These are phyloP conservation scores for Cutaneotrichosporon dermatis DNA, from an alignment of 1,284 basidiomycete species.

Conservation along the genomic window DNA sequence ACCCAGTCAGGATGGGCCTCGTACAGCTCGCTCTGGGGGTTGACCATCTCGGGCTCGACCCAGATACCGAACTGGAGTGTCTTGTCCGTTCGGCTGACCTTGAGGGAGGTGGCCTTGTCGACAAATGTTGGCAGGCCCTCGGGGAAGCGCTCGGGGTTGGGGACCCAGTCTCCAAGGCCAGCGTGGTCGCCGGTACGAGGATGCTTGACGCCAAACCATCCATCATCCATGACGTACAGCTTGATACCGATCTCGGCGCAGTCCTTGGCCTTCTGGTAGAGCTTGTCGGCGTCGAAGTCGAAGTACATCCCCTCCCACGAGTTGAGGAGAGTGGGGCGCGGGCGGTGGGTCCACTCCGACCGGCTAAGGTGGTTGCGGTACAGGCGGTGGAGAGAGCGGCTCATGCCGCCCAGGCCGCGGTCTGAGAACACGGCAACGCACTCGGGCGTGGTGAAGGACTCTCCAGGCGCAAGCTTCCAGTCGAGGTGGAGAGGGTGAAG, in stretches of 20 bases:
- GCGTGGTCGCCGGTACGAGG: constrained; percentile 25
- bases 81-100: not conserved
- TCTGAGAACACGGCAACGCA: constrained; percentile 25
- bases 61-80: constrained; percentile 32
- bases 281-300: constrained; percentile 25
- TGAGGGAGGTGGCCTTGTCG: constrained; percentile 4
- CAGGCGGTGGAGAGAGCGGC: constrained; percentile 25
- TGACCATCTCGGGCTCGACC: constrained; percentile 44
- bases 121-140: constrained; percentile 26
- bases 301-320: constrained; percentile 41
- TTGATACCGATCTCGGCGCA: constrained; percentile 28
- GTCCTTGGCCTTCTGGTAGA: constrained; percentile 24
- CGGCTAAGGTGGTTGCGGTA: constrained; percentile 29
- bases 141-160: constrained; percentile 29
- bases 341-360: constrained; percentile 12
- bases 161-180: constrained; percentile 37
- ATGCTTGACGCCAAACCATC: constrained; percentile 38
- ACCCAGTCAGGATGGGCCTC: constrained; percentile 37
- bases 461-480: constrained; percentile 23
- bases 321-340: constrained; percentile 32
- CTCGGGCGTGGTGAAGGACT: constrained; percentile 32
- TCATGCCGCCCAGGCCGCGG: constrained; percentile 29
- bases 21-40: constrained; percentile 30
- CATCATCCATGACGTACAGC: constrained; percentile 41
- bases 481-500: constrained; percentile 32